These are phyloP conservation scores for Pseudofabraea citricarpa DNA, from an alignment of 2,329 filamentous ascomycete species.

Conservation along the genomic window DNA sequence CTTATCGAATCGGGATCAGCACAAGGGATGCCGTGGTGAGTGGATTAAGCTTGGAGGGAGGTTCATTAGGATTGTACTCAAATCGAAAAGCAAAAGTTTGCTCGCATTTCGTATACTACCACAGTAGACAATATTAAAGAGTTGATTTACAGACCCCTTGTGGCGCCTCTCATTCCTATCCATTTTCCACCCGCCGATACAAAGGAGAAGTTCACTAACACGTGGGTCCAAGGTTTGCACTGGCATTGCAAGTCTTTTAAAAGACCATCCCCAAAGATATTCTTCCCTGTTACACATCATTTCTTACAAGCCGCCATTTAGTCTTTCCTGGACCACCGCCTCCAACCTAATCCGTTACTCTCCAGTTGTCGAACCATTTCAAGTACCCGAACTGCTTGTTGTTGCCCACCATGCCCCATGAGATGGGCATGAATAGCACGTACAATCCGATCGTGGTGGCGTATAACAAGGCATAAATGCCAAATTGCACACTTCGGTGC, in stretches of 20 bases:
- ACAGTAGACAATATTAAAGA: neutral
- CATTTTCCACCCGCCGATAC: neutral
- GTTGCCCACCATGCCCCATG: constrained; percentile 88
- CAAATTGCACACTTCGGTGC: constrained; percentile 57
- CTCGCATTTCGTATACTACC: too few species aligned
- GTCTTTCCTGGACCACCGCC: too few species aligned
- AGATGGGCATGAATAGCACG: constrained; percentile 85
- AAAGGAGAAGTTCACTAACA: neutral
- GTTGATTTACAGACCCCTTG: neutral
- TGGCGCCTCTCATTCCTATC: neutral
- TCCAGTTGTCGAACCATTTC: constrained; percentile 90
- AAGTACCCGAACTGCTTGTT: constrained; percentile 84
- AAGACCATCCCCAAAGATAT: too few species aligned
- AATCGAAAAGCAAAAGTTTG: too few species aligned
- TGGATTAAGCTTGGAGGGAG: too few species aligned
- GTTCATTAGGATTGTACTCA: too few species aligned
- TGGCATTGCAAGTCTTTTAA: too few species aligned
- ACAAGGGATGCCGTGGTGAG: too few species aligned
- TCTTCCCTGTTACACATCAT: too few species aligned
- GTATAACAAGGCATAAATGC: constrained; percentile 72
- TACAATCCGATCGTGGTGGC: constrained; percentile 73
- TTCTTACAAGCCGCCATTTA: too few species aligned
- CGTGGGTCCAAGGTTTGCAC: too few species aligned
- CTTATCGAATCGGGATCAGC: too few species aligned
- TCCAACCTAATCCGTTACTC: constrained; percentile 25